Evolutionary conservation across 2,329 filamentous ascomycete genomes (phyloP).

Genomic region (Penicillium frequentans): DNA sequence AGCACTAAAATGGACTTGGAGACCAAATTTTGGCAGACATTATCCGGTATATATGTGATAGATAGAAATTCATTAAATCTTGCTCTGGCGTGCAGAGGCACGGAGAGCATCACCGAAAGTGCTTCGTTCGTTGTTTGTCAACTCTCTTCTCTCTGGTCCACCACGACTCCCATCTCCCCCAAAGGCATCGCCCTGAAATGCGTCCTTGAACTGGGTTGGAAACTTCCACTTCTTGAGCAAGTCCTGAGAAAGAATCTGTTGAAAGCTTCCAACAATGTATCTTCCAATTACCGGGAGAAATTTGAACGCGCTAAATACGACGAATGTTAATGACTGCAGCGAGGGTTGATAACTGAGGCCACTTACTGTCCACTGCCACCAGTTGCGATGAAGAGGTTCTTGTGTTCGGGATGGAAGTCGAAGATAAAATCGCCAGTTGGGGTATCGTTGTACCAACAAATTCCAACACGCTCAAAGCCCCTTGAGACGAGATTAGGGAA

Average conservation of each 20-base stretch:
- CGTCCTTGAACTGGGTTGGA: slow-evolving; percentile 20
- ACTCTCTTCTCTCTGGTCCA: slow-evolving; percentile 29
- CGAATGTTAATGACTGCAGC: neutral
- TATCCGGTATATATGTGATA: too few species aligned
- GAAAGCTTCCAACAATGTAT: slow-evolving; percentile 56
- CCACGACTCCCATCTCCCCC: slow-evolving; percentile 33
- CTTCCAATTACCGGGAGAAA: slow-evolving; percentile 62
- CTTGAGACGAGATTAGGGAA: slow-evolving; percentile 58
- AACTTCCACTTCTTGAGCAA: slow-evolving; percentile 62
- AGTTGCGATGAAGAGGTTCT: slow-evolving; percentile 30
- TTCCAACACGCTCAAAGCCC: slow-evolving; percentile 58
- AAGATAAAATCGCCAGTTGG: slow-evolving; percentile 67
- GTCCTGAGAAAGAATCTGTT: slow-evolving; percentile 44
- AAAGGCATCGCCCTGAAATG: slow-evolving; percentile 16
- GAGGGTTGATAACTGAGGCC: too few species aligned
- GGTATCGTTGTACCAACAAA: slow-evolving; percentile 75
- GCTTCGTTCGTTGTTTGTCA: slow-evolving; percentile 16
- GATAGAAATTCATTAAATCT: slow-evolving; percentile 13
- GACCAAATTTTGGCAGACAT: too few species aligned
- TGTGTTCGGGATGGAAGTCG: slow-evolving; percentile 63
- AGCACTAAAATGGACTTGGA: too few species aligned
- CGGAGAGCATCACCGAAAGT: slow-evolving; percentile 18
- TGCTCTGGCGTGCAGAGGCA: slow-evolving; percentile 22
- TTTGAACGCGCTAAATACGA: slow-evolving; percentile 57
- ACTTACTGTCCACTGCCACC: slow-evolving; percentile 34